Conservation (phyloP, 768 basidiomycete species). For the Suillus cothurnatus region DNA sequence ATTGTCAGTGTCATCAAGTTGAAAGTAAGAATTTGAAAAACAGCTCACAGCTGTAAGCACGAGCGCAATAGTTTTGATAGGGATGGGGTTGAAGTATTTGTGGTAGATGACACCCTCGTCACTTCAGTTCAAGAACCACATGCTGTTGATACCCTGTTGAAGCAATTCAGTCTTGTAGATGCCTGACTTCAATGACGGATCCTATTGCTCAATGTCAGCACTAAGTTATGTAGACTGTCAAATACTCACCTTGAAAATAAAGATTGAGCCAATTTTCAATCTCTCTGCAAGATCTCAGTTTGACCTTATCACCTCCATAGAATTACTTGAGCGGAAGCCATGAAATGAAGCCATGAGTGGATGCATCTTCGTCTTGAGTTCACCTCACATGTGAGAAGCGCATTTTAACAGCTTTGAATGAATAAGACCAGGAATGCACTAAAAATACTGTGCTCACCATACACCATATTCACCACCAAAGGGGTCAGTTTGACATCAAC, state of each 20-base stretch:
- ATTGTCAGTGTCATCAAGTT: neutral
- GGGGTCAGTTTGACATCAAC: constrained; percentile 8
- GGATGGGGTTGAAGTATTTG: neutral
- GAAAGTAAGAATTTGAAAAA: neutral
- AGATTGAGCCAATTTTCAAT: neutral
- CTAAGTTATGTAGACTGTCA: neutral
- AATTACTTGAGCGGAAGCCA: constrained; percentile 1
- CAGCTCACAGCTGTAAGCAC: neutral
- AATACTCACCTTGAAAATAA: neutral
- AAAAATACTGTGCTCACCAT: constrained; percentile 5
- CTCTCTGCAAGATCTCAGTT: neutral
- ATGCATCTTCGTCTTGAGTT: constrained; percentile 14
- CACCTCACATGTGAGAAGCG: constrained; percentile 7
- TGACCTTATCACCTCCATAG: neutral
- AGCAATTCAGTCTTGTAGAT: neutral
- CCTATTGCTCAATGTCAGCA: constrained; percentile 1
- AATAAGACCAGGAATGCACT: neutral
- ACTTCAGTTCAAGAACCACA: neutral
- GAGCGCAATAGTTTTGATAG: neutral
- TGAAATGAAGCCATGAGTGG: neutral
- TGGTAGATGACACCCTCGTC: neutral
- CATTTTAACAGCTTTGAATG: constrained; percentile 3
- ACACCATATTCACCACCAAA: constrained; percentile 5
- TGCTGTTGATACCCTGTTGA: neutral
- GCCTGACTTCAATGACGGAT: neutral